Percentiles rank a stretch among this genome's conserved stretches.
Evolutionary conservation across 768 basidiomycete genomes (phyloP).

Genomic region (Tylopilus vinaceipallidus): DNA sequence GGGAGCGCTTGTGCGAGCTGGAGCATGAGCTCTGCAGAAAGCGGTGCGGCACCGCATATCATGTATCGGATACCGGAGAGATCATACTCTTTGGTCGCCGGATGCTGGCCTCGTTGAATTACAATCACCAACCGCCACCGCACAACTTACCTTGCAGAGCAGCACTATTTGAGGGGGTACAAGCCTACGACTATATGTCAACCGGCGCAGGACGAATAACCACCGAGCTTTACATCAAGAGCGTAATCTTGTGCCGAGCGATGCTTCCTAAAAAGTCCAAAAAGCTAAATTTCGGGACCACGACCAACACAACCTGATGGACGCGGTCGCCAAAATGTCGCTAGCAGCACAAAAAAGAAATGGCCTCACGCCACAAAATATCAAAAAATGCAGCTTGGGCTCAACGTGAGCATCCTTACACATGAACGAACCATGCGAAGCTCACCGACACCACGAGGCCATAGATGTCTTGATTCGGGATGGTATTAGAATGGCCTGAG

Average conservation of each 20-base stretch:
- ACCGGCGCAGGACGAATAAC: background rate
- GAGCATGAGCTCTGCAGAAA: conserved; percentile 54
- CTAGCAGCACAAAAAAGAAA: background rate
- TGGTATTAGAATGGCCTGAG: conserved; percentile 11
- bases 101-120: conserved; percentile 39
- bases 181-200: conserved; percentile 36
- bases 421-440: background rate
- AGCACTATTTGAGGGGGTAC: conserved; percentile 67
- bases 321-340: conserved; percentile 3
- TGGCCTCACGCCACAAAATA: conserved; percentile 53
- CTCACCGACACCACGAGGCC: conserved; percentile 57
- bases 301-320: conserved; percentile 50
- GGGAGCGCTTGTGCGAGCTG: conserved; percentile 48
- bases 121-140: background rate
- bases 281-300: conserved; percentile 63
- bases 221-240: conserved; percentile 44
- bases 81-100: conserved; percentile 47
- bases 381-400: conserved; percentile 47
- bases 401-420: conserved; percentile 9
- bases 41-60: conserved; percentile 62
- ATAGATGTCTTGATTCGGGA: conserved; percentile 48
- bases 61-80: conserved; percentile 51
- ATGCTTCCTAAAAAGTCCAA: conserved; percentile 61
- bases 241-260: conserved; percentile 51
- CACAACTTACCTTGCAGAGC: conserved; percentile 55